Percentiles rank a stretch among this genome's conserved stretches.
These are phyloP conservation scores for Elsinoe necatrix DNA, from an alignment of 2,329 filamentous ascomycete species.

Conservation along the genomic window DNA sequence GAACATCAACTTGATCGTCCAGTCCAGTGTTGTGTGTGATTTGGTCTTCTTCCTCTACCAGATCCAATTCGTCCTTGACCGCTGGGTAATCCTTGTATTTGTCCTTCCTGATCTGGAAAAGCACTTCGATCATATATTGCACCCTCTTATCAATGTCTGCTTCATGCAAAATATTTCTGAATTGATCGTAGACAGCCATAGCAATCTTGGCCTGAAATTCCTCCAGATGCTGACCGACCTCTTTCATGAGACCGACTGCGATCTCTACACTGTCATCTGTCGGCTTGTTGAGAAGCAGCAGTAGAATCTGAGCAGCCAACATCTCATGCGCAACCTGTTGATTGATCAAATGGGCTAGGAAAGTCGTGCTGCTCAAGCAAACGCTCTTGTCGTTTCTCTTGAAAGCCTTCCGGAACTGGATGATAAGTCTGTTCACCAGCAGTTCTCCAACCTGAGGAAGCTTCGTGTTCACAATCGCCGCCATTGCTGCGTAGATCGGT, in stretches of 20 bases:
- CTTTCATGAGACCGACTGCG: conserved; percentile 83
- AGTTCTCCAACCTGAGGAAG: conserved; percentile 90
- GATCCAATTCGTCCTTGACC: conserved; percentile 82
- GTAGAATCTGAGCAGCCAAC: conserved; percentile 81
- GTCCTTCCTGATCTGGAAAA: conserved; percentile 95
- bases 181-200: conserved; percentile 88
- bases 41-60: conserved; percentile 96
- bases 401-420: conserved; percentile 93
- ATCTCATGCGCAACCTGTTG: conserved; percentile 94
- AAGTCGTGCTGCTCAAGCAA: conserved; percentile 84
- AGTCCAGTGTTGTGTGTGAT: conserved; percentile 82
- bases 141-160: conserved; percentile 94
- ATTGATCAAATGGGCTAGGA: conserved; percentile 91
- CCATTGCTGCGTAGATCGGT: conserved; percentile 91
- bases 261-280: conserved; percentile 98
- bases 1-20: conserved; percentile 73
- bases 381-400: conserved; percentile 96
- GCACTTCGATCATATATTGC: conserved; percentile 98
- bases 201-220: conserved; percentile 89
- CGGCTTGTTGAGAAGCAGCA: conserved; percentile 87
- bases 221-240: conserved; percentile 88
- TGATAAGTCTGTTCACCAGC: conserved; percentile 71
- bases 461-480: conserved; percentile 94
- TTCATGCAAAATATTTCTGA: conserved; percentile 90
- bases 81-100: conserved; percentile 92